phyloP scores from a whole-genome alignment of 495 filamentous ascomycete genomes.

The Aspergillus ostianus region DNA sequence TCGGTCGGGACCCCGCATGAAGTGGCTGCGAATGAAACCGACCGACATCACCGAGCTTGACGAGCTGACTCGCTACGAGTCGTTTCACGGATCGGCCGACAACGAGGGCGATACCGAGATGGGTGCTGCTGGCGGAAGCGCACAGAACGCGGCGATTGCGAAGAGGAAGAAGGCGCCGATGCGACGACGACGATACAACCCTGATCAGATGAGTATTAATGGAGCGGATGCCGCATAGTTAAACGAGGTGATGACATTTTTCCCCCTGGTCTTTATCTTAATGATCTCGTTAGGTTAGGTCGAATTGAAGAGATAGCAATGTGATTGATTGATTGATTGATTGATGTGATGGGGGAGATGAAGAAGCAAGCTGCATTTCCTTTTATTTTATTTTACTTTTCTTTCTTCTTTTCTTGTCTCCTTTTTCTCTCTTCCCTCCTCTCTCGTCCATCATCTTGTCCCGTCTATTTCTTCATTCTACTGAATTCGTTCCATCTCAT shows the following conservation, averaged over 20 bases:
- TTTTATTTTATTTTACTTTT: neutral
- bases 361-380: neutral
- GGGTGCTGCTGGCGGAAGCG: slow-evolving; percentile 22
- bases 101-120: slow-evolving; percentile 49
- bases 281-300: slow-evolving; percentile 4
- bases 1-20: slow-evolving; percentile 87
- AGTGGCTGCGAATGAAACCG: slow-evolving; percentile 87
- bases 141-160: slow-evolving; percentile 39
- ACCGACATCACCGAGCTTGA: slow-evolving; percentile 77
- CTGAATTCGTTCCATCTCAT: neutral
- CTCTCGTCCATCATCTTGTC: too few relatives aligned
- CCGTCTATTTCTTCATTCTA: slow-evolving; percentile 1
- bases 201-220: slow-evolving; percentile 40
- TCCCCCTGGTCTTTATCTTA: slow-evolving; percentile 4
- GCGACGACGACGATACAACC: slow-evolving; percentile 43
- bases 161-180: slow-evolving; percentile 53
- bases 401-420: neutral
- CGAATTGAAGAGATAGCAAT: slow-evolving; percentile 1
- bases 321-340: slow-evolving; percentile 3
- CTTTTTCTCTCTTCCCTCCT: slow-evolving; percentile 1
- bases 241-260: slow-evolving; percentile 6
- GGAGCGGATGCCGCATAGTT: slow-evolving; percentile 32
- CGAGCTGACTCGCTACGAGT: slow-evolving; percentile 60
- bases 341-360: neutral
- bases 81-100: slow-evolving; percentile 40